These are phyloP conservation scores for Aquilaria sinensis DNA, from an alignment of 345 rosid genomes.

Conservation along the genomic window DNA sequence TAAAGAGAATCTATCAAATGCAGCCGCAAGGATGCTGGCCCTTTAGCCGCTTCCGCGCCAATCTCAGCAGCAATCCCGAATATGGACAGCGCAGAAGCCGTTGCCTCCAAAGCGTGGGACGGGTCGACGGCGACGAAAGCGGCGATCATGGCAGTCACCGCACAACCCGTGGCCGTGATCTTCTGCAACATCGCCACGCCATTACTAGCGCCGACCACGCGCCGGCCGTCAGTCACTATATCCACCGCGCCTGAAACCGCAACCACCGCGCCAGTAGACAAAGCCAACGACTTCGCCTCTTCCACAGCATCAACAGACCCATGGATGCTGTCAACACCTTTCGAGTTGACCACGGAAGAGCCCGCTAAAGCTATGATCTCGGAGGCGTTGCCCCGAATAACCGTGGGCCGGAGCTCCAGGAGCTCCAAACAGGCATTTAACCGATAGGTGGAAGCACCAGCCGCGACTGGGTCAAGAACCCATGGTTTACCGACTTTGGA, in stretches of 20 bases:
- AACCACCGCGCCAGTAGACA: constrained; percentile 51
- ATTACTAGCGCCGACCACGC: constrained; percentile 54
- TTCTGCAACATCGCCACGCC: constrained; percentile 86
- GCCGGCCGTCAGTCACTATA: constrained; percentile 63
- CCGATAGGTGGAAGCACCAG: constrained; percentile 69
- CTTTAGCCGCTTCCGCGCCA: constrained; percentile 63
- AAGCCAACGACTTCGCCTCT: constrained; percentile 77
- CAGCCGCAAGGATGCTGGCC: constrained; percentile 82
- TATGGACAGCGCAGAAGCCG: constrained; percentile 69
- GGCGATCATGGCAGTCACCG: constrained; percentile 68
- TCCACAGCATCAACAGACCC: constrained; percentile 71
- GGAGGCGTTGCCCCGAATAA: constrained; percentile 84
- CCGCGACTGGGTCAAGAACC: constrained; percentile 92
- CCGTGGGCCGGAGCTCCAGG: constrained; percentile 49
- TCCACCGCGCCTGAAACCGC: constrained; percentile 82
- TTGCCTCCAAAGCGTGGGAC: constrained; percentile 54
- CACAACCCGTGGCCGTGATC: constrained; percentile 84
- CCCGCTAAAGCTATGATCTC: constrained; percentile 66
- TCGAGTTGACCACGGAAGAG: constrained; percentile 43
- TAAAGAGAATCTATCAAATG: constrained; percentile 75
- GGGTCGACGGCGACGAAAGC: constrained; percentile 75
- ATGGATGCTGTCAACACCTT: constrained; percentile 79
- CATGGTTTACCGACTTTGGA: constrained; percentile 52
- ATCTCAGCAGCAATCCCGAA: constrained; percentile 86
- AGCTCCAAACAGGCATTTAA: constrained; percentile 72